Evolutionary conservation across 176 grass and related monocot genomes (phyloP).

Genomic region (barley (Hordeum vulgare)): DNA sequence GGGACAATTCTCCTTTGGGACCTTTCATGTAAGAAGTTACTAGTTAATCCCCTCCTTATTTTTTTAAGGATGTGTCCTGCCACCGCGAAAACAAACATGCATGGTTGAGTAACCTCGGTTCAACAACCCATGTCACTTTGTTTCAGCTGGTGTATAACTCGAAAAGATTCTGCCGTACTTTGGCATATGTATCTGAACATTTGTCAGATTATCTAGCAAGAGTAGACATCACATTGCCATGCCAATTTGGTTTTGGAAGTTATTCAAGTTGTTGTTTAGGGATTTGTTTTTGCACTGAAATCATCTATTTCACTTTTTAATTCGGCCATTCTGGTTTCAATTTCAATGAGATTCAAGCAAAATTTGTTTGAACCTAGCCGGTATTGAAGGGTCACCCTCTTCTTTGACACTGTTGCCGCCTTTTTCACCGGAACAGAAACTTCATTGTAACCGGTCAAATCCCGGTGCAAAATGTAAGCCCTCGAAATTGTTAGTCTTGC

Average conservation of each 20-base stretch:
- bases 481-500: not conserved
- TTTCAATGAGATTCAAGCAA: not conserved
- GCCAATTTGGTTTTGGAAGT: not conserved
- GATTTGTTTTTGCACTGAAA: not conserved
- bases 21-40: too few species aligned
- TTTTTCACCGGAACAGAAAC: not conserved
- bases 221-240: not conserved
- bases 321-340: not conserved
- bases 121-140: not conserved
- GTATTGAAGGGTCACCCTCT: not conserved
- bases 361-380: not conserved
- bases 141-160: not conserved
- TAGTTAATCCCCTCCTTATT: too few species aligned
- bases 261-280: not conserved
- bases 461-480: not conserved
- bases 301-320: not conserved
- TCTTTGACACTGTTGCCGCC: not conserved
- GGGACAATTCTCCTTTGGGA: too few species aligned
- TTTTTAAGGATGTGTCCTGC: too few species aligned
- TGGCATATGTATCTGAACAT: not conserved
- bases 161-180: not conserved
- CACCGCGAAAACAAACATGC: not conserved
- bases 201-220: not conserved
- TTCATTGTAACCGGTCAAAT: not conserved
- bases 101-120: not conserved